These are phyloP conservation scores for Colletotrichum sp. DNA, from an alignment of 2,329 filamentous ascomycete species.

Conservation along the genomic window DNA sequence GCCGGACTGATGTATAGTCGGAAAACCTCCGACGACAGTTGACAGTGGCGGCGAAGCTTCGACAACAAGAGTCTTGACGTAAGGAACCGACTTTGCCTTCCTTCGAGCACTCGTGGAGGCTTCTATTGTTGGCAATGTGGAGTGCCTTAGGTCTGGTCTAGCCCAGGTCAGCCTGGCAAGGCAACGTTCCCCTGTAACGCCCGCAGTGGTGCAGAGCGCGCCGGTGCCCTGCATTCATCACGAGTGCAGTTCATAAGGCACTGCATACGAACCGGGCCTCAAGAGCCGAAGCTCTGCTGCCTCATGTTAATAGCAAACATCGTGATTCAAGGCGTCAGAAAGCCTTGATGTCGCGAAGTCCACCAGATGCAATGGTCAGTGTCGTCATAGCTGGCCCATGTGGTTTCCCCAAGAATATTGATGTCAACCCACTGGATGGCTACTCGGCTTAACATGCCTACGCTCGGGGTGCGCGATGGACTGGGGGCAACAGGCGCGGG, in stretches of 20 bases:
- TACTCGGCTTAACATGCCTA: background rate
- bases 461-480: background rate
- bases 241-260: background rate
- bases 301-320: background rate
- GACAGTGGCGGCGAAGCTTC: background rate
- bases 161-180: slow-evolving; percentile 14
- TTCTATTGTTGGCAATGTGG: slow-evolving; percentile 21
- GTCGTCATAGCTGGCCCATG: background rate
- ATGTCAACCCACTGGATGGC: background rate
- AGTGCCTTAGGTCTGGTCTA: slow-evolving; percentile 1
- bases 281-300: background rate
- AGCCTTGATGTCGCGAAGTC: background rate
- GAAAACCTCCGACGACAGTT: background rate
- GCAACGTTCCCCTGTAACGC: slow-evolving; percentile 8
- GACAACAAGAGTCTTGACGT: background rate
- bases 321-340: background rate
- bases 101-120: background rate
- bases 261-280: background rate
- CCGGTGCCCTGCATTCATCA: slow-evolving; percentile 4
- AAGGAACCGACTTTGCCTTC: background rate
- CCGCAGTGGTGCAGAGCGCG: background rate
- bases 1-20: slow-evolving; percentile 1
- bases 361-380: background rate
- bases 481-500: background rate
- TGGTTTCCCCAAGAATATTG: background rate